phyloP scores from a whole-genome alignment of 2,329 filamentous ascomycete genomes.

The Venturia carpophila region DNA sequence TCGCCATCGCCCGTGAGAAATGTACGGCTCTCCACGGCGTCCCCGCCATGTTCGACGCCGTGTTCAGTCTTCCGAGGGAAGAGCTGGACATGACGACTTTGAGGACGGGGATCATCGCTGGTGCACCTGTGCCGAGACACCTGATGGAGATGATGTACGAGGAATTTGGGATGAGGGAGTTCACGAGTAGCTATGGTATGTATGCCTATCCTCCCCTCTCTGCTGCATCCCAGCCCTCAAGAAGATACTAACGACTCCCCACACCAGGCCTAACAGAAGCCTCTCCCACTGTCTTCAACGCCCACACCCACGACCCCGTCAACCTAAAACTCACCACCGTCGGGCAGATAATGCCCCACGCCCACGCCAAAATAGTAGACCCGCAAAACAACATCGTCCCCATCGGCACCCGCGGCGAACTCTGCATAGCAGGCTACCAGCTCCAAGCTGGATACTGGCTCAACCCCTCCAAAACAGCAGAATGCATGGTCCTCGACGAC shows the following conservation, averaged over 20 bases:
- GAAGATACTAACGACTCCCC: not conserved
- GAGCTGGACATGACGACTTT: slow-evolving; percentile 43
- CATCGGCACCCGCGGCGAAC: slow-evolving; percentile 60
- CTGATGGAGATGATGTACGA: slow-evolving; percentile 66
- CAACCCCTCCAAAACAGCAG: slow-evolving; percentile 66
- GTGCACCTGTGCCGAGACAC: slow-evolving; percentile 65
- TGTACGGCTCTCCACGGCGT: slow-evolving; percentile 71
- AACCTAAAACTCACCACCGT: slow-evolving; percentile 62
- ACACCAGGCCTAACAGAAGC: slow-evolving; percentile 61
- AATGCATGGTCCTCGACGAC: slow-evolving; percentile 61
- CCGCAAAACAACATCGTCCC: slow-evolving; percentile 57
- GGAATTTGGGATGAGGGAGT: slow-evolving; percentile 67
- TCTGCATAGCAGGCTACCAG: slow-evolving; percentile 73
- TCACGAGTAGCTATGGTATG: slow-evolving; percentile 41
- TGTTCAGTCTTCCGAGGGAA: slow-evolving; percentile 41
- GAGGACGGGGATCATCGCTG: slow-evolving; percentile 71
- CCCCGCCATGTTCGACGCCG: slow-evolving; percentile 74
- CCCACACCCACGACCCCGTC: slow-evolving; percentile 64
- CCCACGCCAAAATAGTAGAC: slow-evolving; percentile 68
- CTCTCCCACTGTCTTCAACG: slow-evolving; percentile 73
- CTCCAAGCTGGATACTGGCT: slow-evolving; percentile 57
- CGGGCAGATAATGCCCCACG: slow-evolving; percentile 66
- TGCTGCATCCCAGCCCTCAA: not conserved
- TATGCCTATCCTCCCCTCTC: not conserved
- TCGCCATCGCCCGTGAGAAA: slow-evolving; percentile 47